Conservation (phyloP, 2,329 filamentous ascomycete genomes). For the Cyclaneusma minus region DNA sequence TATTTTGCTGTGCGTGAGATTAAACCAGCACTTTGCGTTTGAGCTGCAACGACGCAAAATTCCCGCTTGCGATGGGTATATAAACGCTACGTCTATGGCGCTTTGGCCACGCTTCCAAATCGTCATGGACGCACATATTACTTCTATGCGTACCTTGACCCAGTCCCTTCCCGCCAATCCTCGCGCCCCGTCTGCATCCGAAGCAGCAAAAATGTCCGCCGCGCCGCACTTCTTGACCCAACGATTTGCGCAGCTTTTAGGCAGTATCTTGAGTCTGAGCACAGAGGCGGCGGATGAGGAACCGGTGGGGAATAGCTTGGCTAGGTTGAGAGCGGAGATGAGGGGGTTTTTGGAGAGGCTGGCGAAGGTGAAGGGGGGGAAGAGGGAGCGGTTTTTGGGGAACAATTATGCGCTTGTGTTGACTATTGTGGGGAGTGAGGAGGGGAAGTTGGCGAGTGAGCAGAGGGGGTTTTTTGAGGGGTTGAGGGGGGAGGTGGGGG, state of each 20-base stretch:
- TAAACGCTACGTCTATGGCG: conserved; percentile 90
- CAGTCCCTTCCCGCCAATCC: conserved; percentile 33
- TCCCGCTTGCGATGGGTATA: conserved; percentile 75
- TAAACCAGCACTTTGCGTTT: conserved; percentile 91
- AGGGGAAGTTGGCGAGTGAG: conserved; percentile 59
- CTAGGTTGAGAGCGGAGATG: conserved; percentile 63
- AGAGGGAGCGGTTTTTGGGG: conserved; percentile 74
- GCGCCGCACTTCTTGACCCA: conserved; percentile 89
- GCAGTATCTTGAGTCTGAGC: conserved; percentile 70
- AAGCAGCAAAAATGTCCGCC: conserved; percentile 48
- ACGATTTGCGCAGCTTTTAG: conserved; percentile 83
- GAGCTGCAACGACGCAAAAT: conserved; percentile 84
- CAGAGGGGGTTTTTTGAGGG: conserved; percentile 61
- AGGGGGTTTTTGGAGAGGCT: conserved; percentile 70
- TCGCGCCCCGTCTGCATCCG: conserved; percentile 26
- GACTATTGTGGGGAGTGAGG: conserved; percentile 72
- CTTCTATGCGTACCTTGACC: conserved; percentile 56
- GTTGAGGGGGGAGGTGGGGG: conserved; percentile 42
- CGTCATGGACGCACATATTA: conserved; percentile 85
- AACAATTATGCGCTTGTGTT: conserved; percentile 94
- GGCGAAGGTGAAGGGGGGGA: conserved; percentile 64
- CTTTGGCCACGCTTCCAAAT: conserved; percentile 93
- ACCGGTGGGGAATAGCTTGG: conserved; percentile 69
- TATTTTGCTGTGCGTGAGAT: conserved; percentile 73
- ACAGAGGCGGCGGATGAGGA: conserved; percentile 90